A percentile compares a stretch with the other conserved stretches of the same genome.
Evolutionary conservation across 148 eudicot species (phyloP).

Genomic region (Spergularia marina): DNA sequence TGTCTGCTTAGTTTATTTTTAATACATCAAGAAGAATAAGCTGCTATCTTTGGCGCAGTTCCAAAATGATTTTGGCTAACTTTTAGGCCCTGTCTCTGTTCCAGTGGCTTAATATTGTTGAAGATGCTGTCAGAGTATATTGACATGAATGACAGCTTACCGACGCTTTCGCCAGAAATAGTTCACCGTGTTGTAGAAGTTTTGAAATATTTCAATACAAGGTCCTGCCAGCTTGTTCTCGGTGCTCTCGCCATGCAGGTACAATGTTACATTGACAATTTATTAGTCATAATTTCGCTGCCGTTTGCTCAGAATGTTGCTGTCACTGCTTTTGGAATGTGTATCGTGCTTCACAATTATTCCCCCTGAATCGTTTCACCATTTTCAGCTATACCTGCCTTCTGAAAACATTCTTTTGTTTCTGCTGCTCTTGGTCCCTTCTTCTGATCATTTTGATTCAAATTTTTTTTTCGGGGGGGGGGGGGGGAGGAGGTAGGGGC

Average conservation of each 20-base stretch:
- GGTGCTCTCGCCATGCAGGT: constrained; percentile 99
- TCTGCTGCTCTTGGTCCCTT: too few relatives aligned
- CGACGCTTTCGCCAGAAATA: constrained; percentile 79
- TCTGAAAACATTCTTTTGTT: too few relatives aligned
- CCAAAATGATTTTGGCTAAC: constrained; percentile 7
- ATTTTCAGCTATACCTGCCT: too few relatives aligned
- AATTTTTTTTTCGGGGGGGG: too few relatives aligned
- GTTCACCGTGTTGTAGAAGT: constrained; percentile 94
- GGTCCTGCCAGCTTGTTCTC: constrained; percentile 97
- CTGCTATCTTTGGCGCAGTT: neutral
- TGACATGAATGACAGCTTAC: constrained; percentile 82
- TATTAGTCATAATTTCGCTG: neutral
- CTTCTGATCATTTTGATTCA: too few relatives aligned
- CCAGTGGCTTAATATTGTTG: constrained; percentile 93
- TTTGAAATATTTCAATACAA: constrained; percentile 88
- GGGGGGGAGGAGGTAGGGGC: too few relatives aligned
- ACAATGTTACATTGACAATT: neutral
- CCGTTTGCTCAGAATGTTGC: neutral
- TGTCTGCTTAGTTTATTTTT: neutral
- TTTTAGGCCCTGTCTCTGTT: constrained; percentile 18
- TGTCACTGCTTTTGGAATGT: neutral
- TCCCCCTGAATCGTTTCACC: too few relatives aligned
- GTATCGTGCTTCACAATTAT: neutral
- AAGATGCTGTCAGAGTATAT: constrained; percentile 98
- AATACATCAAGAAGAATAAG: neutral